Evolutionary conservation across 1,284 basidiomycete genomes (phyloP).

Genomic region (Malassezia cuniculi): DNA sequence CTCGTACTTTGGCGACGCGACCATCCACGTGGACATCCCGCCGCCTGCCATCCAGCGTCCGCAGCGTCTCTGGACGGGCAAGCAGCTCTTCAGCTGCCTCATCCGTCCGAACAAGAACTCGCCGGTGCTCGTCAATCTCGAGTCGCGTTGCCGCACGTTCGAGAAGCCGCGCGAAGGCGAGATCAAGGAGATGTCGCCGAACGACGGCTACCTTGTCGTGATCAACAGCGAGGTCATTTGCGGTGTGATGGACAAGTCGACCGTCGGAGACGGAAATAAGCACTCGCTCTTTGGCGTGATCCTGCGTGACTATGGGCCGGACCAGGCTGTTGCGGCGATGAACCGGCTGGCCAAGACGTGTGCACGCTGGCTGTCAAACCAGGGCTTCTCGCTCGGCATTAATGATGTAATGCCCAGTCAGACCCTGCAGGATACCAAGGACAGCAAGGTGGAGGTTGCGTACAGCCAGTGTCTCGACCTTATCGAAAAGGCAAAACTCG

Average conservation of each 20-base stretch:
- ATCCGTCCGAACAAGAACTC: slow-evolving; percentile 86
- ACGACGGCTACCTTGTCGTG: slow-evolving; percentile 95
- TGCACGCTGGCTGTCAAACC: slow-evolving; percentile 88
- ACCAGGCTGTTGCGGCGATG: slow-evolving; percentile 91
- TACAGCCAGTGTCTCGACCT: slow-evolving; percentile 76
- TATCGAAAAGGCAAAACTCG: slow-evolving; percentile 78
- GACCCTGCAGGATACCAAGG: slow-evolving; percentile 66
- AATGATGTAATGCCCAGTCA: slow-evolving; percentile 96
- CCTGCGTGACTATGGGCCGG: slow-evolving; percentile 85
- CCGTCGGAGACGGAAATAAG: slow-evolving; percentile 96
- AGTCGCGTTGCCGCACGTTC: slow-evolving; percentile 87
- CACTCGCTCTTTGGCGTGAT: slow-evolving; percentile 98
- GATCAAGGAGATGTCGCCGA: slow-evolving; percentile 74
- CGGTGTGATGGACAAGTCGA: slow-evolving; percentile 97
- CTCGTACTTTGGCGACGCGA: slow-evolving; percentile 82
- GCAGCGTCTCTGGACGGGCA: slow-evolving; percentile 87
- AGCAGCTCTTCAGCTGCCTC: slow-evolving; percentile 90
- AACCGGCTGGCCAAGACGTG: slow-evolving; percentile 88
- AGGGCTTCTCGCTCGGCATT: slow-evolving; percentile 94
- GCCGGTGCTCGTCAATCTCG: slow-evolving; percentile 67
- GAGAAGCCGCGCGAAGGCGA: slow-evolving; percentile 59
- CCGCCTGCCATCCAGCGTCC: slow-evolving; percentile 92
- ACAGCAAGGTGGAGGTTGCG: slow-evolving; percentile 71
- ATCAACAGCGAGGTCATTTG: slow-evolving; percentile 99
- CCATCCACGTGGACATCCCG: slow-evolving; percentile 84